Base-by-base conservation (phyloP, 306 rosid genomes). In the Macrotyloma uniflorum region DNA sequence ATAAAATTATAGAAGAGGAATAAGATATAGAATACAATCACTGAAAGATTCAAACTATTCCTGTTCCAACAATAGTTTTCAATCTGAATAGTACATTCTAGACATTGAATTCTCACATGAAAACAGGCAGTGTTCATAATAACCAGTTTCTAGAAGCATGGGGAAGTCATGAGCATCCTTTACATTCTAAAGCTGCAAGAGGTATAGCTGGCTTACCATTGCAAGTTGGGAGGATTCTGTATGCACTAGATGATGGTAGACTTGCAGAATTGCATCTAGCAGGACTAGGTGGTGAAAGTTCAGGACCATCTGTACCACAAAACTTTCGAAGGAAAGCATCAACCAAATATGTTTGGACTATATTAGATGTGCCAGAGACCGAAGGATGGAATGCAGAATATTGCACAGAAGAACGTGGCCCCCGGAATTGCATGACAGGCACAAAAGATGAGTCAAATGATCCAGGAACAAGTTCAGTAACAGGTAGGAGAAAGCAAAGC, bases 301-400 rank as follows among this genome's bases (percentile, higher is more conserved):
- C 88, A 30, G 97, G 98, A 69, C 96, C 98, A 53, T 26, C 81
- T 75, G 74, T 55, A 32, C 88, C 86, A 11, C 84, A 69, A 69
- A 83, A 79, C 71, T 69, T 80, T 57, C 72, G 95, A 50, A 84
- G 85, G 78, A 94, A 89, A 79, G 64, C 87, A 43, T 38, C 88
- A 28, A 33, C 58, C 20, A 90, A 79, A 67, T 89, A 92, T 83
- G 83, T 88, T 78, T 94, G 98, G 98, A 84, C 97, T 30, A 64
- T 90, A 77, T 45, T 94, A 67, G 98, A 92, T 58, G 90, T 85
- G 5, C 98, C 97, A 9, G 97, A 89, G 74, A 88, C 90, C 24
- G 97, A 94, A 88, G 98, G 98, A n/a, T 94, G 98, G 98, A 94
- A 92, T 85, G 92, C 89, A 57, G 97, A 94, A 76, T 94, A 90